These are phyloP conservation scores for Rubus idaeus DNA, from an alignment of 306 rosid species.

Conservation along the genomic window DNA sequence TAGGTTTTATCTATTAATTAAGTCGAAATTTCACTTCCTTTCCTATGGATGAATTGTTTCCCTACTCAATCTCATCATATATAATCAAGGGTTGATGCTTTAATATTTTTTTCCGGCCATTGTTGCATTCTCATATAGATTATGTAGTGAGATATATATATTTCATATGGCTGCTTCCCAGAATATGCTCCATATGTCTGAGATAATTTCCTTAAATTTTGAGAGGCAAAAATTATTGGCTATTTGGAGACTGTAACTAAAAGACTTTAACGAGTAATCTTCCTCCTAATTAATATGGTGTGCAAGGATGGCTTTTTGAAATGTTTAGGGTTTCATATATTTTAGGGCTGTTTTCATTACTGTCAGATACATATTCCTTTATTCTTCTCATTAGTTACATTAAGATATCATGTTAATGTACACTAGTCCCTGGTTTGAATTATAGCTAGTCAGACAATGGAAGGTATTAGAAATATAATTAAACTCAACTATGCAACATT, in stretches of 20 bases:
- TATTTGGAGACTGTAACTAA: neutral
- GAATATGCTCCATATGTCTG: neutral
- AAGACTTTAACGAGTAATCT: neutral
- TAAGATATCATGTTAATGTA: neutral
- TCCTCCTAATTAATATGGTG: too few species aligned
- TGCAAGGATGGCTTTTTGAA: neutral
- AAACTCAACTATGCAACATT: neutral
- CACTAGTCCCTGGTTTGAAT: neutral
- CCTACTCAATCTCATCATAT: neutral
- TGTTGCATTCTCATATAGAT: neutral
- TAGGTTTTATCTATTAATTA: neutral
- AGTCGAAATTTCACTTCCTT: neutral
- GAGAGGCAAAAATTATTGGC: neutral
- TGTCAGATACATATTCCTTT: neutral
- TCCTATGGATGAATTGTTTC: neutral
- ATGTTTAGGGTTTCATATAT: slow-evolving; percentile 2
- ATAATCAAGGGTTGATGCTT: neutral
- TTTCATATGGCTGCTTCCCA: neutral
- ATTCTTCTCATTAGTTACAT: neutral
- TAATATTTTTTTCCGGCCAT: neutral
- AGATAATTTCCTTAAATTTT: neutral
- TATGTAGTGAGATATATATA: neutral
- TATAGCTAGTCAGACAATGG: neutral
- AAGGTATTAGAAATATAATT: neutral
- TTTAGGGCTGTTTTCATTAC: neutral